Evolutionary conservation across 495 filamentous ascomycete species (phyloP).

Genomic region (Antarctomyces pellizariae): DNA sequence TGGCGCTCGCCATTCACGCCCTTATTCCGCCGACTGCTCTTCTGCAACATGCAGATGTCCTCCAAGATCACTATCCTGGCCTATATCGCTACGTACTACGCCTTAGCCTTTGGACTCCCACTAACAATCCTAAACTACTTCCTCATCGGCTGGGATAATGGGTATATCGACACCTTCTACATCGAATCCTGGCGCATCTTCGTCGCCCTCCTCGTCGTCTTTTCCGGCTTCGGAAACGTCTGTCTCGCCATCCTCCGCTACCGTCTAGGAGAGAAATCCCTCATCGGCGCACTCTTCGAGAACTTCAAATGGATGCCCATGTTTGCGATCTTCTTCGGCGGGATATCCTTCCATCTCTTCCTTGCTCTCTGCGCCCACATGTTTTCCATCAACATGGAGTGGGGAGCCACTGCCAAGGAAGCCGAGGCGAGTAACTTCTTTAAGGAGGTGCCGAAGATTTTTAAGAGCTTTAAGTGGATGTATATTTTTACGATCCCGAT

Average conservation of each 20-base stretch:
- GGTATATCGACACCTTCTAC: slow-evolving; percentile 27
- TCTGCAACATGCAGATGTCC: slow-evolving; percentile 24
- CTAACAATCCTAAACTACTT: slow-evolving; percentile 38
- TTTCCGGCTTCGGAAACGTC: slow-evolving; percentile 17
- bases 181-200: slow-evolving; percentile 28
- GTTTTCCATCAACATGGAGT: slow-evolving; percentile 36
- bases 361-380: slow-evolving; percentile 36
- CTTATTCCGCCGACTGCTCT: slow-evolving; percentile 26
- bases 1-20: slow-evolving; percentile 23
- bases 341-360: slow-evolving; percentile 37
- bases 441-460: slow-evolving; percentile 5
- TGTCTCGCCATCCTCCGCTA: slow-evolving; percentile 10
- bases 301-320: slow-evolving; percentile 41
- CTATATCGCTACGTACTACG: slow-evolving; percentile 47
- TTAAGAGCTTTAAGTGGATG: slow-evolving; percentile 10
- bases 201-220: slow-evolving; percentile 23
- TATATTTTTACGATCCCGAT: slow-evolving; percentile 6
- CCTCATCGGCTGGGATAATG: slow-evolving; percentile 27
- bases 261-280: slow-evolving; percentile 4
- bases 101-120: slow-evolving; percentile 40
- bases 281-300: slow-evolving; percentile 21
- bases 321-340: slow-evolving; percentile 37
- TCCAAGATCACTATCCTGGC: slow-evolving; percentile 33
- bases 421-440: slow-evolving; percentile 17
- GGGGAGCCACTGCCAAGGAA: slow-evolving; percentile 39